A percentile compares a stretch with the other conserved stretches of the same genome.
These are phyloP conservation scores for Coemansia sp. DNA, from an alignment of 192 early-diverging fungal genomes.

Conservation along the genomic window DNA sequence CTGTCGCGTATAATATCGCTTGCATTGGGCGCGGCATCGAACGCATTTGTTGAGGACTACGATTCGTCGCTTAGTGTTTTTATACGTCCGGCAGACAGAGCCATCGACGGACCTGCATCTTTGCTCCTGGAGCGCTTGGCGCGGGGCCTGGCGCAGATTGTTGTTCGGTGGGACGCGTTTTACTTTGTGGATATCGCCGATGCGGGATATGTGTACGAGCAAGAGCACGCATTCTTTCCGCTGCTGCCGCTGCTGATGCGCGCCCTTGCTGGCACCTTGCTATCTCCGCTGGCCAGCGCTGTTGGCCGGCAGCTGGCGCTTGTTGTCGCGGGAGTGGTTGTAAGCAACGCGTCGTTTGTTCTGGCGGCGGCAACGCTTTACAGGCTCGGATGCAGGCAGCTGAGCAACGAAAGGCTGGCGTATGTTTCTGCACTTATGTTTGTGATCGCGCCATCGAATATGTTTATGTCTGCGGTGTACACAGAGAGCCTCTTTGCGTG, in stretches of 20 bases:
- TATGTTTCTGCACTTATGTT: slow-evolving; percentile 67
- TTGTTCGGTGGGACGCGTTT: slow-evolving; percentile 86
- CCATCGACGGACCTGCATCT: not conserved
- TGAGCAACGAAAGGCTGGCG: slow-evolving; percentile 58
- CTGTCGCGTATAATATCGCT: slow-evolving; percentile 52
- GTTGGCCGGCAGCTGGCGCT: slow-evolving; percentile 48
- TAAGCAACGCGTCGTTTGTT: slow-evolving; percentile 76
- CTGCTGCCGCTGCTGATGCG: slow-evolving; percentile 66
- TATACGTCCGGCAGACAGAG: not conserved
- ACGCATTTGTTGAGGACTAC: slow-evolving; percentile 57
- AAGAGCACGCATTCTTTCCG: slow-evolving; percentile 89
- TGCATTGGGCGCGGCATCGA: slow-evolving; percentile 49
- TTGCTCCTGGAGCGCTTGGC: not conserved
- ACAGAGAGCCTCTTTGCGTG: slow-evolving; percentile 83
- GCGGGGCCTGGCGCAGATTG: slow-evolving; percentile 41
- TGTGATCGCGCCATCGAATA: slow-evolving; percentile 68
- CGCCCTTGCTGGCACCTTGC: slow-evolving; percentile 54
- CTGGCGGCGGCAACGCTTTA: slow-evolving; percentile 69
- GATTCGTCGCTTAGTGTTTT: slow-evolving; percentile 56
- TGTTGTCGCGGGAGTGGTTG: slow-evolving; percentile 62
- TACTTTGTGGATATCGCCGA: slow-evolving; percentile 81
- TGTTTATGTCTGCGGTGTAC: slow-evolving; percentile 88
- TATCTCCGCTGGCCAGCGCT: slow-evolving; percentile 50
- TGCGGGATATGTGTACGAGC: slow-evolving; percentile 79
- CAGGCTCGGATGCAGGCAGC: slow-evolving; percentile 53